Base-by-base conservation (phyloP, 2,329 filamentous ascomycete species). In the Neonectria punicea region DNA sequence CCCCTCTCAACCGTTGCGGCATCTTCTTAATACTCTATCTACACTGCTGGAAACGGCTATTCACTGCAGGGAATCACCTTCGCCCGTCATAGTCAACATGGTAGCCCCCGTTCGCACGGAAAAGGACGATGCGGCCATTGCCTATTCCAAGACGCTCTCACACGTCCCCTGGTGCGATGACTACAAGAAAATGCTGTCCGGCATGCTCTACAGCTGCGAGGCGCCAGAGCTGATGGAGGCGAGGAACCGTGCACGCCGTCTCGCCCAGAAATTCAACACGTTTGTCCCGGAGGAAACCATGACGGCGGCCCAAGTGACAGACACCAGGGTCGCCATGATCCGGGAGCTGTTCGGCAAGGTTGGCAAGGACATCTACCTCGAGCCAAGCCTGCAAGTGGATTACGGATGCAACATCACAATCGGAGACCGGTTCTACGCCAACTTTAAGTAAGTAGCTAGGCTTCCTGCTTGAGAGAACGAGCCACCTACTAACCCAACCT, bases 121-220 rank as follows among this genome's bases (percentile, higher is more conserved):
- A 14, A 56, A 56, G 22, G 43, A 56, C 9, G 16, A 22, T 8
- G 16, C 13, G 16, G 34, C 39, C 7, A 56, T 56, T 13, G 53
- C 34, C 18, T 56, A 28, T 18, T 36, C 53, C 34, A 56, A 56
- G 22, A 18, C 34, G 7, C 34, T 56, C 4, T 13, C 25, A 1
- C 28, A 30, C 4, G 28, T 56, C n/a, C 53, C 53, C 1, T 56
- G 53, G 53, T 56, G 53, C 16, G 53, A 56, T 43, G 53, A 56
- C 39, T 56, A 56, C 16, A 39, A 56, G 25, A 56, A 46, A 39
- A 56, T 56, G 53, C n/a, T 56, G 6, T 56, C 53, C 1, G 53
- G 53, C n/a, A 56, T 56, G 53, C 34, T 56, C 13, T 44, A 56
- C 28, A 50, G 47, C 16, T 50, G 47, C 16, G 2, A 18, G 28